These are phyloP conservation scores for Lyophyllum atratum DNA, from an alignment of 768 basidiomycete genomes.

Conservation along the genomic window DNA sequence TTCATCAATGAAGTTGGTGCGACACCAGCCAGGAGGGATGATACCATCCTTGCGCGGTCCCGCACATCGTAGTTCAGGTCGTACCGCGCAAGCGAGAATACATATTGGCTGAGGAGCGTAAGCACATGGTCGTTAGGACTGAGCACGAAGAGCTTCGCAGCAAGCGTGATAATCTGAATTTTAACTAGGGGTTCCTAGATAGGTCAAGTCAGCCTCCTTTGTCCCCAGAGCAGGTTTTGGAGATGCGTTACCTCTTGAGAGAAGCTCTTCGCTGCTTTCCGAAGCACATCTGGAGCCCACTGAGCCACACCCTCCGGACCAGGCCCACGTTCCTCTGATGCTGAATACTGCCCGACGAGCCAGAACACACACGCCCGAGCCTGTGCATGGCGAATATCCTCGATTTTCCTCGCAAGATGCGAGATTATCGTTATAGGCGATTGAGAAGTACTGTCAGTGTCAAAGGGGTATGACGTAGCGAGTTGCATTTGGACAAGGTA, in stretches of 20 bases:
- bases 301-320: constrained; percentile 60
- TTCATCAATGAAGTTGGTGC: constrained; percentile 30
- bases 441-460: constrained; percentile 27
- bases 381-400: constrained; percentile 75
- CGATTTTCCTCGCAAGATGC: constrained; percentile 74
- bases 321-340: constrained; percentile 31
- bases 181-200: constrained; percentile 67
- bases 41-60: constrained; percentile 83
- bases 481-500: constrained; percentile 75
- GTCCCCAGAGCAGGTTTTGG: not conserved
- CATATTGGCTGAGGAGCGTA: constrained; percentile 62
- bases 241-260: constrained; percentile 56
- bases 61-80: constrained; percentile 89
- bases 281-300: constrained; percentile 89
- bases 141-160: constrained; percentile 79
- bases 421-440: constrained; percentile 71
- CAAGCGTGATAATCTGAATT: constrained; percentile 82
- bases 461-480: constrained; percentile 26
- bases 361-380: constrained; percentile 89
- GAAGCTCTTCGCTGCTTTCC: constrained; percentile 79
- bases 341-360: constrained; percentile 90
- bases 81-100: constrained; percentile 84
- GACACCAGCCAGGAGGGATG: constrained; percentile 64
- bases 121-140: constrained; percentile 55
- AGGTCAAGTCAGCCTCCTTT: not conserved